Conservation (phyloP, 2,329 filamentous ascomycete species). For the Colletotrichum orchidophilum region DNA sequence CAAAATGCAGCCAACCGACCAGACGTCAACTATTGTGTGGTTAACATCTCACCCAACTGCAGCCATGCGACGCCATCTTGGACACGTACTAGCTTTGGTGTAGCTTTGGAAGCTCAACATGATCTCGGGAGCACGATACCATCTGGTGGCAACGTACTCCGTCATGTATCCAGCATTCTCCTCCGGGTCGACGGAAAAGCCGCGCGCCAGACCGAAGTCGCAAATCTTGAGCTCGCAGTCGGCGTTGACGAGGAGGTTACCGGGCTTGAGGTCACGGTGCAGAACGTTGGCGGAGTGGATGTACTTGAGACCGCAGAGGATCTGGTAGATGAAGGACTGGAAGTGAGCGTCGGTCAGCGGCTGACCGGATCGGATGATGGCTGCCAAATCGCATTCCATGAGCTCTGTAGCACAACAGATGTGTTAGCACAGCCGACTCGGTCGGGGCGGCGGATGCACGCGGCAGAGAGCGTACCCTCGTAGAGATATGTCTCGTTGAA, state of each 20-base stretch:
- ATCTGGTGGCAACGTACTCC: constrained; percentile 97
- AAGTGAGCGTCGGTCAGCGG: constrained; percentile 98
- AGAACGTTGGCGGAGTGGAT: constrained; percentile 98
- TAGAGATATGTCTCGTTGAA: constrained; percentile 99
- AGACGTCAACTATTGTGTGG: constrained; percentile 82
- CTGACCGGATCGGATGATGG: constrained; percentile 97
- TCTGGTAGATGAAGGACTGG: constrained; percentile 99
- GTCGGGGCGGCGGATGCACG: neutral
- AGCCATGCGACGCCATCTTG: neutral
- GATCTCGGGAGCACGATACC: constrained; percentile 95
- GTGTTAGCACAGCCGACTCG: constrained; percentile 8
- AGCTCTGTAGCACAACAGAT: constrained; percentile 70
- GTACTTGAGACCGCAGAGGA: constrained; percentile 97
- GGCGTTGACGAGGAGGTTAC: constrained; percentile 96
- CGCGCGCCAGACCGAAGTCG: constrained; percentile 95
- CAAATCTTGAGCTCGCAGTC: constrained; percentile 99
- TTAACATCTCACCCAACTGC: neutral
- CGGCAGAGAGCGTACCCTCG: constrained; percentile 73
- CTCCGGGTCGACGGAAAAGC: constrained; percentile 96
- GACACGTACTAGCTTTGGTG: constrained; percentile 97
- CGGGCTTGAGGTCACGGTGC: constrained; percentile 96
- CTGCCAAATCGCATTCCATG: constrained; percentile 98
- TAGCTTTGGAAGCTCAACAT: constrained; percentile 99
- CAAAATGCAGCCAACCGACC: constrained; percentile 98
- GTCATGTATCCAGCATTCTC: constrained; percentile 99